Evolutionary conservation across 75 land plant genomes (phyloP), one percentile per base, ranked within the genome.

Genomic region (Adiantum capillusveneris): DNA sequence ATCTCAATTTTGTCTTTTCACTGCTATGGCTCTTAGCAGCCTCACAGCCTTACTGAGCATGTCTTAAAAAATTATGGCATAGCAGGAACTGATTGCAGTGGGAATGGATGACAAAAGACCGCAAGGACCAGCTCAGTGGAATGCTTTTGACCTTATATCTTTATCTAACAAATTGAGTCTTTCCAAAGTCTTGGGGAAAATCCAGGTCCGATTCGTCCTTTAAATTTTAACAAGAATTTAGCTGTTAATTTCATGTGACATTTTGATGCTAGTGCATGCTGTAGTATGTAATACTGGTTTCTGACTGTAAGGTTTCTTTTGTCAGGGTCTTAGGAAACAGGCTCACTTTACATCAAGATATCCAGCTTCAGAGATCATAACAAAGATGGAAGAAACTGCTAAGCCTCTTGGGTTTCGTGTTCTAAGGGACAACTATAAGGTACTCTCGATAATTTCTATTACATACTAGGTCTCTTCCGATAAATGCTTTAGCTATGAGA

Each of bases 111-210:
- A 34, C 7, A 5, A 5, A 34, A 34, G 9, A 5, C 7, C 9
- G 37, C 37, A 3, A 34, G 37, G 37, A 9, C 37, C 37, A 5
- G 37, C 37, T 34, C 37, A 34, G 37, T 34, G 37, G 67, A 90
- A 86, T 41, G 96, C 96, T 2, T 90, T 90, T 59, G 82, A 85
- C 21, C 73, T 90, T 25, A 90, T 90, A 9, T 80, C 90, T 0
- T 44, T 78, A 50, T 83, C 90, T 0, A 37, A 70, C 11, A 86
- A 86, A 2, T 30, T 90, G 56, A 79, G 86, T 41, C 64, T 90
- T 9, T 83, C 90, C 17, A 80, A 81, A 37, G 66, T 89, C 1
- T 85, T 89, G 61, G 90, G 82, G 29, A 60, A 29, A 64, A 45
- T 1, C 21, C 29, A 53, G 55, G 55, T 53, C 6, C n/a, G n/a